Base-by-base conservation (phyloP, 2,329 filamentous ascomycete species). In the Cladorrhinum sp. region DNA sequence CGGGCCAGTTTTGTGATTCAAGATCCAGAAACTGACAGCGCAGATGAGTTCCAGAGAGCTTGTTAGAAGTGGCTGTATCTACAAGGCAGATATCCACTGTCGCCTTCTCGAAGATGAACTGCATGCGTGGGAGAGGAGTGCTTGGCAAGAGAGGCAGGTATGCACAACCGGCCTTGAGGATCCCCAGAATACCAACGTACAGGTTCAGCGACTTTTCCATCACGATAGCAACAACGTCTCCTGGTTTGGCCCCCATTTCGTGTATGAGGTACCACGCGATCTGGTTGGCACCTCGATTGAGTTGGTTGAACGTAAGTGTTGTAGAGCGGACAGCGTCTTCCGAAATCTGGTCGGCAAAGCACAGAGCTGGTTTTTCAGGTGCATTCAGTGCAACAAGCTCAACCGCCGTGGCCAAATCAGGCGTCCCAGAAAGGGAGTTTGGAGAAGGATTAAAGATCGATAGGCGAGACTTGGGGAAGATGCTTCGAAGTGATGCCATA, bases 141-240 rank as follows among this genome's bases (percentile, higher is more conserved):
- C 82, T 85, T 0, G 90, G 89, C 0, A 91, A 80, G 3, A 96
- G 79, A 0, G 92, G 91, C n/a, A 96, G 75, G 69, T 96, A 95
- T 7, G 87, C 91, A 68, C 86, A 87, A 8, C 91, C 91, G 4
- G 85, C 77, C 69, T 96, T 96, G 30, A 91, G 73, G 21, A 88
- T 82, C 1, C 86, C 92, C 28, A 96, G 77, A 24, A 96, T 90
- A 0, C 86, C 81, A 26, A 87, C 79, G 69, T 96, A 96, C 0
- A 96, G 75, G 24, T 86, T 73, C 1, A 86, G 72, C 0, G 88
- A 93, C 70, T 95, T 96, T 21, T 93, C 84, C 83, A 96, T 87
- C 51, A 88, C 79, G 50, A 96, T 83, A 33, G 86, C 87, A n/a
- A 96, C 78, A 9, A 91, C 75, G 16, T 85, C 79, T 7, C 86